These are phyloP conservation scores for Protea cynaroides DNA, from an alignment of 164 flowering plant species.

Conservation along the genomic window DNA sequence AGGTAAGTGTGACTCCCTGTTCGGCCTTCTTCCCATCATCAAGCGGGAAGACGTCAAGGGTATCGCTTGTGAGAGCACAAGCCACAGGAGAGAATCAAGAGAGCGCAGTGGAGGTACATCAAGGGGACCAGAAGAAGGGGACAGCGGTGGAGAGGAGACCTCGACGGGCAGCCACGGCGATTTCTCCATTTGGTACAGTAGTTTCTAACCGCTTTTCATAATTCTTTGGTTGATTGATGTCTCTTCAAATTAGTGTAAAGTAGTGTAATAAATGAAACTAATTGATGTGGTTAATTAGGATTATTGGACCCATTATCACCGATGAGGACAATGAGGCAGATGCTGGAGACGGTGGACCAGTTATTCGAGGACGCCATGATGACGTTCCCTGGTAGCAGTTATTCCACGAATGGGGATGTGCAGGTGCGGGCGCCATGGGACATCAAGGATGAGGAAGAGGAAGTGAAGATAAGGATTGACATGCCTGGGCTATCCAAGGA, in stretches of 20 bases:
- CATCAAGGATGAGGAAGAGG: conserved; percentile 53
- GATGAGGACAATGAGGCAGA: conserved; percentile 68
- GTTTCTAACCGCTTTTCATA: no score
- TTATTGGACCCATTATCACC: conserved; percentile 59
- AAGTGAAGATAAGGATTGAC: conserved; percentile 70
- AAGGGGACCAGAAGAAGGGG: conserved; percentile 11
- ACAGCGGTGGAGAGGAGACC: conserved; percentile 37
- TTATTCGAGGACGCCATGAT: conserved; percentile 52
- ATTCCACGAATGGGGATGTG: conserved; percentile 14
- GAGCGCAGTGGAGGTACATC: conserved; percentile 32
- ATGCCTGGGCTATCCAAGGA: conserved; percentile 45
- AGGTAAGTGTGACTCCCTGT: background rate
- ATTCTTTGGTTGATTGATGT: background rate
- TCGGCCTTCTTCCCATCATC: background rate
- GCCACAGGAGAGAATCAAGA: background rate
- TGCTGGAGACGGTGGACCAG: conserved; percentile 76
- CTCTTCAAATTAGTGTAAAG: background rate
- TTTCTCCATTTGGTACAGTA: conserved; percentile 63
- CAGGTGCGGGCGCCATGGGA: conserved; percentile 71
- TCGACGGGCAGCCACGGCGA: conserved; percentile 31
- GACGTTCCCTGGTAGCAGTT: conserved; percentile 26
- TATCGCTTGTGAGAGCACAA: background rate
- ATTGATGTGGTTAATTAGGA: conserved; percentile 21
- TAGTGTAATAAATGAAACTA: background rate
- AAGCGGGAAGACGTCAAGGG: background rate